Base-by-base conservation (phyloP, 2,329 filamentous ascomycete genomes). In the Dendryphion nanum region DNA sequence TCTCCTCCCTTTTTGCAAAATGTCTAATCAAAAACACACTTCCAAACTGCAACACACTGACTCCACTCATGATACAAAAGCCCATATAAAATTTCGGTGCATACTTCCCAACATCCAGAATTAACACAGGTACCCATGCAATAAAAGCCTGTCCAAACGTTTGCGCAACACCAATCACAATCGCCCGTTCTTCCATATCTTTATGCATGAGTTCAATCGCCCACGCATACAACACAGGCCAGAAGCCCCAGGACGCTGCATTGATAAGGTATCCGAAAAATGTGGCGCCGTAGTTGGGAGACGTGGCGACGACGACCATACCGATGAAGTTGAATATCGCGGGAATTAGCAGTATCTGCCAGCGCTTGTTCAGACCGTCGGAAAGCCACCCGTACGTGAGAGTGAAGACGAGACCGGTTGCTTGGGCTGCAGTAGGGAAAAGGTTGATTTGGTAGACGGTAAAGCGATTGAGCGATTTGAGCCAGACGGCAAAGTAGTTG, bases 111-210 rank as follows among this genome's bases (percentile, higher is more conserved):
- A 42, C 36, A 39, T 48, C 37, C 20, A 46, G 33, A 16, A 46
- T 42, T 1, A 49, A 26, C 3, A 66, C 38, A 1, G 58, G 57
- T 5, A 74, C 57, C 68, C 69, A 73, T 0, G 69, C 64, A 40
- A 68, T 64, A 30, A 72, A 69, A 0, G 64, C 67, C 42, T 72
- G 73, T 0, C 65, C 67, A 1, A 61, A 53, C 0, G 68, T 67
- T 47, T 73, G 70, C 37, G 72, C 69, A 18, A 72, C 58, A 1
- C 69, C 69, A 10, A 73, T 64, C 5, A 73, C 66, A 8, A 73
- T 49, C 3, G 69, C 64, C 2, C 70, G 57, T 26, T 73, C 67
- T 45, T 74, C 70, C 4, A 67, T 66, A 18, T 69, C 70, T 16
- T 61, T 57, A 4, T 61, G 61, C 19, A 68, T 66, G 8, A 71